Evolutionary conservation across 371 early-diverging fungal species (phyloP).

Genomic region (Mortierella sp.): DNA sequence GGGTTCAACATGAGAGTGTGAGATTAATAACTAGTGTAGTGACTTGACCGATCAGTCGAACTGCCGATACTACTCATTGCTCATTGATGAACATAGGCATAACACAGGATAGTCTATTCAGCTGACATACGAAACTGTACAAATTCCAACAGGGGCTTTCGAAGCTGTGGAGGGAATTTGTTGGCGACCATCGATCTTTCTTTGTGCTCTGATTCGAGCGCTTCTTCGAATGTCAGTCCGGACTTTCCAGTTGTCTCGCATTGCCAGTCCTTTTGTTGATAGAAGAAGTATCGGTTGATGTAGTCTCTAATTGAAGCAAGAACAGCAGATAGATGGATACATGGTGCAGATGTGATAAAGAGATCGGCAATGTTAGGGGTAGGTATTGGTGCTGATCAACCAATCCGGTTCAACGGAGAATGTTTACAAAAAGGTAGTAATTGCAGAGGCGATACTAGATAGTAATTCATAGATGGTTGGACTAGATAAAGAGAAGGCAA

Average conservation of each 20-base stretch:
- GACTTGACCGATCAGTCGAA: neutral
- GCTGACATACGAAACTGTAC: constrained; percentile 77
- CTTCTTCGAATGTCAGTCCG: constrained; percentile 83
- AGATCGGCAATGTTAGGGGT: neutral
- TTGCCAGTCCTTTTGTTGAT: constrained; percentile 82
- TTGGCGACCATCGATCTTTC: constrained; percentile 69
- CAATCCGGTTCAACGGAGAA: neutral
- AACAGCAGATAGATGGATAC: neutral
- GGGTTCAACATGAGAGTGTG: neutral
- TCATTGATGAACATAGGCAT: neutral
- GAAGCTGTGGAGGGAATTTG: constrained; percentile 76
- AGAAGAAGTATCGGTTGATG: constrained; percentile 73
- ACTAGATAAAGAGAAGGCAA: neutral
- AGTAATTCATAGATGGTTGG: neutral
- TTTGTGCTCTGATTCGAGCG: constrained; percentile 78
- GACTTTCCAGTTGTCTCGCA: constrained; percentile 83
- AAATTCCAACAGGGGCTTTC: constrained; percentile 70
- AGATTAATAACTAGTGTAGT: neutral
- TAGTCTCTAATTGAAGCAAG: constrained; percentile 70
- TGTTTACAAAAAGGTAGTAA: neutral
- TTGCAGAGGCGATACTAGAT: no score
- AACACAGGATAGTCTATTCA: neutral
- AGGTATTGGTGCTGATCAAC: neutral
- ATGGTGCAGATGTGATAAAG: neutral
- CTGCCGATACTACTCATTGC: neutral